A percentile compares a stretch with the other conserved stretches of the same genome.
Conservation (phyloP, 495 filamentous ascomycete species). For the Neurospora sp. region DNA sequence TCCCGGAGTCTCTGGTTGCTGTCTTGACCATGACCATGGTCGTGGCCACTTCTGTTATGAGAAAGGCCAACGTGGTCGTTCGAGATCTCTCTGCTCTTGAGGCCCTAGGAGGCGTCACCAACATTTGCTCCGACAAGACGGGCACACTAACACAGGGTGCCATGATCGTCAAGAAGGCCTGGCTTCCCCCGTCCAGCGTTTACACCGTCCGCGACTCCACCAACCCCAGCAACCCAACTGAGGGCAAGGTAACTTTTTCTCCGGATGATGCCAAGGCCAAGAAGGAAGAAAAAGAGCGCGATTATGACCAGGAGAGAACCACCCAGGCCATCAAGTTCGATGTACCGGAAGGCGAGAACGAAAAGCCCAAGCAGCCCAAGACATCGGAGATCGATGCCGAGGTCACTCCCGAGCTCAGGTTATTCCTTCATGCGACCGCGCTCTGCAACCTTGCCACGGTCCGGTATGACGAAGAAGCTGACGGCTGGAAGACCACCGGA, state of each 20-base stretch:
- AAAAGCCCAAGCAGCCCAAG: slow-evolving; percentile 9
- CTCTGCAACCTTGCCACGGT: slow-evolving; percentile 72
- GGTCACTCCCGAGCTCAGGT: slow-evolving; percentile 41
- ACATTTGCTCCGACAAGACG: slow-evolving; percentile 85
- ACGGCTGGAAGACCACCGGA: slow-evolving; percentile 62
- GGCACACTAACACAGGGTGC: slow-evolving; percentile 72
- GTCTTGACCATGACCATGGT: slow-evolving; percentile 68
- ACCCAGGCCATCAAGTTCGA: slow-evolving; percentile 45
- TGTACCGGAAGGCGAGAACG: slow-evolving; percentile 35
- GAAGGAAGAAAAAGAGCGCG: slow-evolving; percentile 22
- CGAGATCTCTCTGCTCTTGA: slow-evolving; percentile 69
- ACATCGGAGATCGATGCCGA: slow-evolving; percentile 16
- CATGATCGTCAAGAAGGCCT: slow-evolving; percentile 70
- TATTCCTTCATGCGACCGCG: slow-evolving; percentile 58
- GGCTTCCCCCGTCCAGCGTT: slow-evolving; percentile 54
- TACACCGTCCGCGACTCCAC: slow-evolving; percentile 49
- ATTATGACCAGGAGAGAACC: slow-evolving; percentile 42
- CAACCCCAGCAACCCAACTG: slow-evolving; percentile 48
- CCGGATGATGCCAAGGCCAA: slow-evolving; percentile 18
- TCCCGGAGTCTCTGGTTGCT: slow-evolving; percentile 59
- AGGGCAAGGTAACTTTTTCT: slow-evolving; percentile 27
- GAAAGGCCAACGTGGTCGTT: slow-evolving; percentile 65
- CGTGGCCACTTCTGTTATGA: slow-evolving; percentile 68
- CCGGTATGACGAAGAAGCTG: slow-evolving; percentile 41
- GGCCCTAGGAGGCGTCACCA: slow-evolving; percentile 74